These are phyloP conservation scores for Phlebiopsis gigantea DNA, from an alignment of 768 basidiomycete species.

Conservation along the genomic window DNA sequence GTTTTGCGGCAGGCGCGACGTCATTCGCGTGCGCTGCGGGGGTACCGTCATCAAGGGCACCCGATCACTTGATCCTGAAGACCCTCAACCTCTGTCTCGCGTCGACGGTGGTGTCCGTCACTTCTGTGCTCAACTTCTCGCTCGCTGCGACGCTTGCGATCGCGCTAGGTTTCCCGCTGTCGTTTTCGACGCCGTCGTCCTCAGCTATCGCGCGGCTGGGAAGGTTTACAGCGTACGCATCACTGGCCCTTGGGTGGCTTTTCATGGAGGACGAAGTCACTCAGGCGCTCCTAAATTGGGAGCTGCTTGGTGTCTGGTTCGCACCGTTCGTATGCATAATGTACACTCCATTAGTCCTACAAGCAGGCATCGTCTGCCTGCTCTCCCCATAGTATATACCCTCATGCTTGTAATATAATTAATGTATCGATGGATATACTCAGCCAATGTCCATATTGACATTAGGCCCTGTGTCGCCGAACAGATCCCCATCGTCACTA, in stretches of 20 bases:
- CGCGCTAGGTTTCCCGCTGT: slow-evolving; percentile 60
- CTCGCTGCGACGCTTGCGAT: slow-evolving; percentile 71
- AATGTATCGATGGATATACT: not conserved
- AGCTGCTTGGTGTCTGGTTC: slow-evolving; percentile 77
- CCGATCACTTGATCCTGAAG: slow-evolving; percentile 50
- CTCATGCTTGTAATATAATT: not conserved
- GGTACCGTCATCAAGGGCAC: slow-evolving; percentile 21
- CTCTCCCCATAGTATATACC: not conserved
- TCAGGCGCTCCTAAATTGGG: slow-evolving; percentile 69
- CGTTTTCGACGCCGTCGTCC: slow-evolving; percentile 33
- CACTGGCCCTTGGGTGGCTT: slow-evolving; percentile 55
- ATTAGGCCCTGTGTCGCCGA: slow-evolving; percentile 18
- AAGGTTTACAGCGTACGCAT: slow-evolving; percentile 33
- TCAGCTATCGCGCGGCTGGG: slow-evolving; percentile 22
- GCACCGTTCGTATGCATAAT: slow-evolving; percentile 78
- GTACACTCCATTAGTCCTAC: slow-evolving; percentile 68
- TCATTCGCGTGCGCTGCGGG: not conserved
- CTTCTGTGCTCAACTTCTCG: slow-evolving; percentile 89
- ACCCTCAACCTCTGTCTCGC: slow-evolving; percentile 76
- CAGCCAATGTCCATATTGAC: slow-evolving; percentile 26
- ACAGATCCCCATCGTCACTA: slow-evolving; percentile 28
- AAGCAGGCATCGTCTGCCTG: slow-evolving; percentile 51
- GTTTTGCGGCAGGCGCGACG: not conserved
- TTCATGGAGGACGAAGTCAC: slow-evolving; percentile 38
- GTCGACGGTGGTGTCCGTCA: slow-evolving; percentile 81